phyloP scores from a whole-genome alignment of 768 basidiomycete genomes.

The Boletus barrowsii region DNA sequence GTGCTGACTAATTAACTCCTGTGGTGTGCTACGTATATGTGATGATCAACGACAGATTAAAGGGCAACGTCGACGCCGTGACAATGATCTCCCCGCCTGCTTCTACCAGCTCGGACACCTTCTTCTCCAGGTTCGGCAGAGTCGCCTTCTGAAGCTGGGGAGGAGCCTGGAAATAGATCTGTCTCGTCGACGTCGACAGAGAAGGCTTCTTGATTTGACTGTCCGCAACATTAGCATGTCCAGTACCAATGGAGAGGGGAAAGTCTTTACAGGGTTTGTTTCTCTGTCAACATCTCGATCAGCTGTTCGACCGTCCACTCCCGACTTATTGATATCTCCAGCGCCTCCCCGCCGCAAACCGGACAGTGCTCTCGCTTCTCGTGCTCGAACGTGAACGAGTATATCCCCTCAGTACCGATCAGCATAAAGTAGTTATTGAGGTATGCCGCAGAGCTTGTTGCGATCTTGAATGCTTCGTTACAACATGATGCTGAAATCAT shows the following conservation, averaged over 20 bases:
- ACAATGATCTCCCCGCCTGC: conserved; percentile 80
- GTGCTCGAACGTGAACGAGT: conserved; percentile 96
- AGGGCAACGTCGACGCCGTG: conserved; percentile 86
- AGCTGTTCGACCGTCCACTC: conserved; percentile 82
- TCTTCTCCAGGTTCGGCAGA: conserved; percentile 87
- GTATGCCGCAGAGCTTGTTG: conserved; percentile 90
- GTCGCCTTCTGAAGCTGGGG: conserved; percentile 88
- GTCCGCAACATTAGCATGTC: neutral
- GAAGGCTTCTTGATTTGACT: conserved; percentile 99
- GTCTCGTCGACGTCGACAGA: conserved; percentile 67
- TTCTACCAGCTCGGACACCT: conserved; percentile 74
- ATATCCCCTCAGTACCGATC: conserved; percentile 93
- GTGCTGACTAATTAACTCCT: conserved; percentile 29
- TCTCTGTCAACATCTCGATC: conserved; percentile 84
- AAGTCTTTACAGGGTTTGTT: conserved; percentile 79
- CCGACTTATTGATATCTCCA: conserved; percentile 66
- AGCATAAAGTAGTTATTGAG: conserved; percentile 99
- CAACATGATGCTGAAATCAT: conserved; percentile 79
- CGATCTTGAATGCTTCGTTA: conserved; percentile 99
- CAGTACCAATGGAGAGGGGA: neutral
- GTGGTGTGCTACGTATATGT: conserved; percentile 41
- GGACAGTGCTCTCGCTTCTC: conserved; percentile 92
- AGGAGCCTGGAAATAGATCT: conserved; percentile 92
- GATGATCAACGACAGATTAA: conserved; percentile 71
- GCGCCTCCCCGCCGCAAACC: conserved; percentile 90